Percentiles rank a stretch among this genome's conserved stretches.
Evolutionary conservation across 2,329 filamentous ascomycete genomes (phyloP).

Genomic region (Pseudogymnoascus sp.): DNA sequence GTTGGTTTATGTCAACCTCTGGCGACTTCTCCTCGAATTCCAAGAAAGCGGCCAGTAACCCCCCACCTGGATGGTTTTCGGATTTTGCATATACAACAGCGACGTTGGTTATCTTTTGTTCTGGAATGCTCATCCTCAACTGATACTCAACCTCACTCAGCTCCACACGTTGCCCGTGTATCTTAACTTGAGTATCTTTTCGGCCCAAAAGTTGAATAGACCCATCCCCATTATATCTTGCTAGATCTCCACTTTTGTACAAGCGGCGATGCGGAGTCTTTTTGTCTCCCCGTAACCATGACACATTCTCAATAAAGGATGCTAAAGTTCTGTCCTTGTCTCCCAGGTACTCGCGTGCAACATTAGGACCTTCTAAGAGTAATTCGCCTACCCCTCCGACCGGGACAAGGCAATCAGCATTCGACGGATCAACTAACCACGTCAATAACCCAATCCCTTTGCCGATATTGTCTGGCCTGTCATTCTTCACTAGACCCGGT

Average conservation of each 20-base stretch:
- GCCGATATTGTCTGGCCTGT: background rate
- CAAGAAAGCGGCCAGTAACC: constrained; percentile 42
- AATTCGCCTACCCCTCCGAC: constrained; percentile 14
- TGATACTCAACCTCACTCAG: constrained; percentile 48
- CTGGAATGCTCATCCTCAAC: background rate
- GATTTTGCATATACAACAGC: background rate
- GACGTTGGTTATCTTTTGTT: background rate
- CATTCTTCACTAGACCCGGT: background rate
- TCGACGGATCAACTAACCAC: constrained; percentile 14
- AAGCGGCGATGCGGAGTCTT: constrained; percentile 26
- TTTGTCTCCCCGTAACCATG: background rate
- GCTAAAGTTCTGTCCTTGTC: constrained; percentile 11
- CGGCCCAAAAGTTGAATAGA: constrained; percentile 54
- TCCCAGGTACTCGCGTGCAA: constrained; percentile 14
- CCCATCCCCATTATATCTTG: constrained; percentile 47
- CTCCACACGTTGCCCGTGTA: constrained; percentile 56
- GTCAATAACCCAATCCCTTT: background rate
- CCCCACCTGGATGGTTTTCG: constrained; percentile 34
- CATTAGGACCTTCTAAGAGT: constrained; percentile 12
- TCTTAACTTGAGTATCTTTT: constrained; percentile 55
- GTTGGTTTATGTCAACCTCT: constrained; percentile 23
- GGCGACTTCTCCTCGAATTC: constrained; percentile 28
- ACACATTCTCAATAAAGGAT: constrained; percentile 13
- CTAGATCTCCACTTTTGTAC: constrained; percentile 57
- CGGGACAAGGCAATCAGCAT: constrained; percentile 9